Base-by-base conservation (phyloP, 257 asterid genomes). In the Ilex asprella region DNA sequence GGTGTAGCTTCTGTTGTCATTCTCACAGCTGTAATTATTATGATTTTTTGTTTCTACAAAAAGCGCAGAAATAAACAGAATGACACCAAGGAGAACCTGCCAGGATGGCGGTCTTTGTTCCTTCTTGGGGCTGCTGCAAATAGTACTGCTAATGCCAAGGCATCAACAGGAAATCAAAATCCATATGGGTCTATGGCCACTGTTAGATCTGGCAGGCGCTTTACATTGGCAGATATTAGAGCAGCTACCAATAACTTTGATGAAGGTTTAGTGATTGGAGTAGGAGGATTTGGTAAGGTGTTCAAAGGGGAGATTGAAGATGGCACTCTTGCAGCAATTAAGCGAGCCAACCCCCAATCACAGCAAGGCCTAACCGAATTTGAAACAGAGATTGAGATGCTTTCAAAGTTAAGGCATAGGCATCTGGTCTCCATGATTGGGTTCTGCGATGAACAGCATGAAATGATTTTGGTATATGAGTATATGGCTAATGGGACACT, bases 391-490 rank as follows among this genome's bases (percentile, higher is more conserved):
- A 89, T 87, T 5, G 91, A 86, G 66, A 52, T 89, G 84, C 81
- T 89, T 55, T 89, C 97, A 10, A 84, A 82, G 68, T 74, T 87
- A 31, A 79, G 97, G 63, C 97, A 89, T 69, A 73, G 83, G 67
- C 97, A 89, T 77, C 82, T 89, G 10, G 97, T 89, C 41, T 82
- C 97, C 16, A 68, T 89, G 76, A 84, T 89, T 56, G 97, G 97
- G 30, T 89, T 86, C 74, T 89, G 97, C 29, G 95, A 89, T 30
- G 97, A 89, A 56, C 87, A 78, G 70, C 76, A 79, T 57, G 97
- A 89, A 57, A 89, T 89, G 97, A 83, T 89, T 51, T 69, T 89
- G 85, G 97, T 89, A 4, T 89, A 89, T n/a, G 97, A 89, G 80
- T 89, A 82, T 31, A 89, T 89, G 97, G 78, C 88, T 7, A 89